Conservation (phyloP, 345 rosid genomes). For the Abelmoschus esculentus region DNA sequence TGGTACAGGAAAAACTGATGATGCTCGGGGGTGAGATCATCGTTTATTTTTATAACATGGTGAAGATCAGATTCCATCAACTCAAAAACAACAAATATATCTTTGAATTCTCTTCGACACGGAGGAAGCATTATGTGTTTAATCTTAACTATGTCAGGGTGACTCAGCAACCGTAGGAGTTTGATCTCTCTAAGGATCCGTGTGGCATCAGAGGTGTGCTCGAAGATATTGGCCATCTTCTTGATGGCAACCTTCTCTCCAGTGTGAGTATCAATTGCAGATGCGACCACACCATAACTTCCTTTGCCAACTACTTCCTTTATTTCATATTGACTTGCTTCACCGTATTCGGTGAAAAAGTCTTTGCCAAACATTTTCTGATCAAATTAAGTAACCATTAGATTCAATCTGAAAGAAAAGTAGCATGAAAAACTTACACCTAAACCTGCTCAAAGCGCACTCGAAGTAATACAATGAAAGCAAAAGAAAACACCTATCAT, state of each 20-base stretch:
- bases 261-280: slow-evolving; percentile 82
- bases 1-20: slow-evolving; percentile 97
- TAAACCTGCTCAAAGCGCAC: not conserved
- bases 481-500: not conserved
- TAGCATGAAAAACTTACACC: not conserved
- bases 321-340: slow-evolving; percentile 90
- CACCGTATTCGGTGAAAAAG: slow-evolving; percentile 93
- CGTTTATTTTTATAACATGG: slow-evolving; percentile 77
- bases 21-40: slow-evolving; percentile 84
- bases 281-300: slow-evolving; percentile 96
- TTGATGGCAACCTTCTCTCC: slow-evolving; percentile 95
- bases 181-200: slow-evolving; percentile 81
- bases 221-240: slow-evolving; percentile 86
- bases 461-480: not conserved
- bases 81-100: slow-evolving; percentile 87
- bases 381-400: slow-evolving; percentile 3
- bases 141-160: slow-evolving; percentile 85
- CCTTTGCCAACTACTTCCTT: slow-evolving; percentile 93
- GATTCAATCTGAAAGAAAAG: not conserved
- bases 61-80: slow-evolving; percentile 99
- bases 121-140: slow-evolving; percentile 98
- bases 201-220: slow-evolving; percentile 74
- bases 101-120: slow-evolving; percentile 85
- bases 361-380: slow-evolving; percentile 75
- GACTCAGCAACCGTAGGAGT: slow-evolving; percentile 77